Conservation (phyloP, 805 yeast species). For the Myxozyma monticola region DNA sequence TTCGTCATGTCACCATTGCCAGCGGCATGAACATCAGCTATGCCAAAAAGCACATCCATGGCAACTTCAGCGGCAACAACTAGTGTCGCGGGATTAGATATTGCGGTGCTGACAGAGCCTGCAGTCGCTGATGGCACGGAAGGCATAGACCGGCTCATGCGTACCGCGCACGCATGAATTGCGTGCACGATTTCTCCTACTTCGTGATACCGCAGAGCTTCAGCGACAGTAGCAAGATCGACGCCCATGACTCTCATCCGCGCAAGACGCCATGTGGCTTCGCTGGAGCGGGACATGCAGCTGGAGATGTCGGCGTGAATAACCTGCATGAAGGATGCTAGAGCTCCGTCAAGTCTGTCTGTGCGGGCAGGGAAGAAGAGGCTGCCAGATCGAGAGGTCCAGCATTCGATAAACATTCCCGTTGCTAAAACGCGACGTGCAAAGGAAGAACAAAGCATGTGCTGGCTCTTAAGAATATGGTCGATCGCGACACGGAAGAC, state of each 20-base stretch:
- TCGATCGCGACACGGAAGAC: slow-evolving; percentile 30
- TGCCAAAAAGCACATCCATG: slow-evolving; percentile 14
- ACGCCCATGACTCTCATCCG: slow-evolving; percentile 10
- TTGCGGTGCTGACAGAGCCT: too few relatives aligned
- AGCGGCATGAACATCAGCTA: background rate
- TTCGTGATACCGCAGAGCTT: slow-evolving; percentile 24
- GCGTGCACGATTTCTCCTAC: slow-evolving; percentile 18
- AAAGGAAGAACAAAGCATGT: slow-evolving; percentile 26
- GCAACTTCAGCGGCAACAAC: slow-evolving; percentile 25
- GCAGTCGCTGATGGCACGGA: background rate
- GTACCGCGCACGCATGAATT: background rate
- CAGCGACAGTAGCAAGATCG: slow-evolving; percentile 14
- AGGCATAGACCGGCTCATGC: slow-evolving; percentile 1
- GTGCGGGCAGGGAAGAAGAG: slow-evolving; percentile 8
- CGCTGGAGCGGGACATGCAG: slow-evolving; percentile 11
- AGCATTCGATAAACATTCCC: slow-evolving; percentile 33
- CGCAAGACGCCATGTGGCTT: slow-evolving; percentile 24
- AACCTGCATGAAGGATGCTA: slow-evolving; percentile 10
- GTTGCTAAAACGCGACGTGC: slow-evolving; percentile 34
- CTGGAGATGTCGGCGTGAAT: slow-evolving; percentile 6
- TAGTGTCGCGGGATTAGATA: slow-evolving; percentile 2
- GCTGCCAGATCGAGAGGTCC: slow-evolving; percentile 16
- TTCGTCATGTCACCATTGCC: background rate
- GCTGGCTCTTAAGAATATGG: slow-evolving; percentile 17
- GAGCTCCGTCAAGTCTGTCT: slow-evolving; percentile 19